Percentiles rank a stretch among this genome's conserved stretches.
These are phyloP conservation scores for Fusarium abutilonis DNA, from an alignment of 2,329 filamentous ascomycete species.

Conservation along the genomic window DNA sequence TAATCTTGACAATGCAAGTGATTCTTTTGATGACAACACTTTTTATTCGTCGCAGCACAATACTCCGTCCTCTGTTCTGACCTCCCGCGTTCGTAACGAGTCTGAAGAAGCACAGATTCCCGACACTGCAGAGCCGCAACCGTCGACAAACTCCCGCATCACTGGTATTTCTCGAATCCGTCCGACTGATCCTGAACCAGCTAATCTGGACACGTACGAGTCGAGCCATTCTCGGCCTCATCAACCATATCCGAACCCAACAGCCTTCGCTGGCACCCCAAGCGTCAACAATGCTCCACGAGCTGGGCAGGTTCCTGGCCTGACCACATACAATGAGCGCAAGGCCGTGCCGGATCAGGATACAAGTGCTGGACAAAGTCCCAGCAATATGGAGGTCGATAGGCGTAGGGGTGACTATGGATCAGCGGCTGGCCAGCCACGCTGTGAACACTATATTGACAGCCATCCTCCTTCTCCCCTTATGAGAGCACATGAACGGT, in stretches of 20 bases:
- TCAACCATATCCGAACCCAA: slow-evolving; percentile 16
- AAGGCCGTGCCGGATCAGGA: slow-evolving; percentile 38
- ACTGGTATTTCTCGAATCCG: slow-evolving; percentile 15
- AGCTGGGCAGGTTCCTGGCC: slow-evolving; percentile 46
- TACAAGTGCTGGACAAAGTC: slow-evolving; percentile 54
- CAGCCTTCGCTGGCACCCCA: slow-evolving; percentile 14
- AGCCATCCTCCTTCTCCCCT: slow-evolving; percentile 65
- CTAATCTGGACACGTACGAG: slow-evolving; percentile 13
- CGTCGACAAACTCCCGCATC: slow-evolving; percentile 19
- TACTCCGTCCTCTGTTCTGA: slow-evolving; percentile 68
- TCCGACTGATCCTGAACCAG: slow-evolving; percentile 15
- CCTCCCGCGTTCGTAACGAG: slow-evolving; percentile 60
- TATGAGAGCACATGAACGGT: slow-evolving; percentile 77
- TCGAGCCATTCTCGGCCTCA: slow-evolving; percentile 15
- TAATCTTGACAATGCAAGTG: slow-evolving; percentile 72
- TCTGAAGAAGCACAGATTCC: slow-evolving; percentile 48
- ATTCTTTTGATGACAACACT: slow-evolving; percentile 91
- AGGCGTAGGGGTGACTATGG: slow-evolving; percentile 25
- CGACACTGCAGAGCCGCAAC: slow-evolving; percentile 27
- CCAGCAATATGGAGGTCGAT: slow-evolving; percentile 47
- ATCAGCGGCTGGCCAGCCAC: slow-evolving; percentile 24
- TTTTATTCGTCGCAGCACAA: slow-evolving; percentile 96
- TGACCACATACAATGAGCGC: slow-evolving; percentile 44
- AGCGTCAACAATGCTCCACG: slow-evolving; percentile 27
- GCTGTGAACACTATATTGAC: slow-evolving; percentile 44